These are phyloP conservation scores for Arachis hypogaea DNA, from an alignment of 306 rosid species.

Conservation along the genomic window DNA sequence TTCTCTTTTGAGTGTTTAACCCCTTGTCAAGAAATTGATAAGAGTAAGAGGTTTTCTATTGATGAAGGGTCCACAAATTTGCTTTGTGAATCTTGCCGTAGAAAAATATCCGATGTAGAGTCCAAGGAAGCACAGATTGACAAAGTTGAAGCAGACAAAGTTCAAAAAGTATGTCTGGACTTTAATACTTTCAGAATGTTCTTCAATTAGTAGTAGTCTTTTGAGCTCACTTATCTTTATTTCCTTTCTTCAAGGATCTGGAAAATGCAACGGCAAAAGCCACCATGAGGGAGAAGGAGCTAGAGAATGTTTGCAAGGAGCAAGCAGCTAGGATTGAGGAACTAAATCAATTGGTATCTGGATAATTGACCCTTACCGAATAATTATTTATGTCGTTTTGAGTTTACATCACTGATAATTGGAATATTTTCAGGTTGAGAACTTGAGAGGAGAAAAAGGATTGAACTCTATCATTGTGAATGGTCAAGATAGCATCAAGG, in stretches of 20 bases:
- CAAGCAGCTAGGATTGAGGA: constrained; percentile 77
- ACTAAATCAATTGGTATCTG: constrained; percentile 65
- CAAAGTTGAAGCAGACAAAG: constrained; percentile 48
- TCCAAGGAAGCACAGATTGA: constrained; percentile 50
- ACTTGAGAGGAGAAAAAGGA: constrained; percentile 54
- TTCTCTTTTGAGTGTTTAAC: constrained; percentile 83
- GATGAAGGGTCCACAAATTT: constrained; percentile 49
- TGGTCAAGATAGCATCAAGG: constrained; percentile 50
- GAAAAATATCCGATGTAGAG: constrained; percentile 46
- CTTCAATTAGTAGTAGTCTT: background rate
- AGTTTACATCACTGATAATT: constrained; percentile 22
- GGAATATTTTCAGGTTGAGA: constrained; percentile 56
- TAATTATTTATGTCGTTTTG: constrained; percentile 25
- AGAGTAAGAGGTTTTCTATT: constrained; percentile 44
- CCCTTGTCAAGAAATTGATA: constrained; percentile 55
- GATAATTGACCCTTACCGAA: constrained; percentile 17
- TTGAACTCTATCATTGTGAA: constrained; percentile 37
- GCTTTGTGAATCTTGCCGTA: constrained; percentile 76
- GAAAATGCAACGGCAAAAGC: constrained; percentile 40
- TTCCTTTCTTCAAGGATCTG: constrained; percentile 39
- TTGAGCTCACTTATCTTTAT: background rate
- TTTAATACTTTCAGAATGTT: constrained; percentile 21
- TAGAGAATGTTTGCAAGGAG: constrained; percentile 63
- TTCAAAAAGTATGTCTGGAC: constrained; percentile 44
- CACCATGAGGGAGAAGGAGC: constrained; percentile 57